Percentiles rank a stretch among this genome's conserved stretches.
These are phyloP conservation scores for Juglanconis oblonga DNA, from an alignment of 2,329 filamentous ascomycete genomes.

Conservation along the genomic window DNA sequence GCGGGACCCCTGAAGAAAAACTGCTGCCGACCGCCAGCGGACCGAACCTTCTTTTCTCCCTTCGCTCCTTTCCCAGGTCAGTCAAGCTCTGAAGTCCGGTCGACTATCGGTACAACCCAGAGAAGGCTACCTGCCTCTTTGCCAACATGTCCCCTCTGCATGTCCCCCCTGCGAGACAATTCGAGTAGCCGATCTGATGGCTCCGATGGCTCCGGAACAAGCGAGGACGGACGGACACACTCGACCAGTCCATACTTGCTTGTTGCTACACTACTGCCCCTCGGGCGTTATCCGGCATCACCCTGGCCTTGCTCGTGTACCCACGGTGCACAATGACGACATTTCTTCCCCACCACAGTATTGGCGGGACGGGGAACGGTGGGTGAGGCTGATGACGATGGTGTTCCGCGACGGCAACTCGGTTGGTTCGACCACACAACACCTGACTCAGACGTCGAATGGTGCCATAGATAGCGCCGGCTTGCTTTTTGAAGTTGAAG, in stretches of 20 bases:
- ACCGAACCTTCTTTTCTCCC: background rate
- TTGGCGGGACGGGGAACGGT: too few species aligned
- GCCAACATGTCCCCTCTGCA: too few species aligned
- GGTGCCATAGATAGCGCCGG: background rate
- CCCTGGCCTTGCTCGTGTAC: background rate
- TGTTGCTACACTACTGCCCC: too few species aligned
- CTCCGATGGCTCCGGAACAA: too few species aligned
- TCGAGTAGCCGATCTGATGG: too few species aligned
- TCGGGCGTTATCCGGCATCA: constrained; percentile 6
- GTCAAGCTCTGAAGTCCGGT: background rate
- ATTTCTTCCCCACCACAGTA: constrained; percentile 1
- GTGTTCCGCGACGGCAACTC: background rate
- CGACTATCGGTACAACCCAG: too few species aligned
- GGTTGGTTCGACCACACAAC: background rate
- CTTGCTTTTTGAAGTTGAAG: too few species aligned
- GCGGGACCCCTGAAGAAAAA: background rate
- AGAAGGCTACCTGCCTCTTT: too few species aligned
- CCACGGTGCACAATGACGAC: constrained; percentile 11
- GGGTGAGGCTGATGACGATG: background rate
- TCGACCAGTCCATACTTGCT: too few species aligned
- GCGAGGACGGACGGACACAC: too few species aligned
- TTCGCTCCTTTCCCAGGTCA: background rate
- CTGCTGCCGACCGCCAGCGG: background rate
- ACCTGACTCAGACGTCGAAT: background rate
- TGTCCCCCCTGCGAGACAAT: too few species aligned